Base-by-base conservation (phyloP, 345 rosid species). In the Camelina hispida region DNA sequence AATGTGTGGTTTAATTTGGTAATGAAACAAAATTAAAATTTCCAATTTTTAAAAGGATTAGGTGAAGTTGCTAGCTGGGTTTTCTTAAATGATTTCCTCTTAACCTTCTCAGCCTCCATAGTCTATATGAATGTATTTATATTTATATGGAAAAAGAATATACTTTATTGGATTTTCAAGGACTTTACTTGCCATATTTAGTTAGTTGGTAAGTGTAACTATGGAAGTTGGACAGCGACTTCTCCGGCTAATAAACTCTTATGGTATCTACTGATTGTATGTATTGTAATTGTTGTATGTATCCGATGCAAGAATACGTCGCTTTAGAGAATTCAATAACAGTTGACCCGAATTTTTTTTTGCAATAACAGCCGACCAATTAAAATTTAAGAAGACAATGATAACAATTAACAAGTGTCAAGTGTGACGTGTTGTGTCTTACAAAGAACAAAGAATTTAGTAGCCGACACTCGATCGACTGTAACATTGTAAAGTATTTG, bases 211-310 rank as follows among this genome's bases (percentile, higher is more conserved):
- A 40, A 18, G 62, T 67, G 30, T 44, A 40, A 59, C 9, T 40
- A 34, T 59, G 62, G 73, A 75, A 59, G 68, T 58, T 59, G 68
- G 73, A 75, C 17, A 30, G 46, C 73, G 73, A 75, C 73, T 75
- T 75, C 62, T 67, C 55, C 68, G 62, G 79, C 68, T 67, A 56
- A 35, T 74, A 64, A 63, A 62, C 37, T 38, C 11, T 52, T 11
- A 48, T 37, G 50, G 18, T 11, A 46, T 60, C 28, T 11, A 14
- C 32, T 59, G 15, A 52, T 51, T 8, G 16, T 28, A 10, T 17
- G 9, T 18, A 34, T 22, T 23, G 25, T 23, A 23, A 23, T 23
- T 23, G 9, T 20, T 51, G 9, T 20, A 28, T 28, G 5, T 55
- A 20, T 15, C 65, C 50, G 32, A 50, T 66, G 25, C 32, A 47